Evolutionary conservation across 305 asterid genomes (phyloP).

Genomic region (Fraxinus xanthoxyloides): DNA sequence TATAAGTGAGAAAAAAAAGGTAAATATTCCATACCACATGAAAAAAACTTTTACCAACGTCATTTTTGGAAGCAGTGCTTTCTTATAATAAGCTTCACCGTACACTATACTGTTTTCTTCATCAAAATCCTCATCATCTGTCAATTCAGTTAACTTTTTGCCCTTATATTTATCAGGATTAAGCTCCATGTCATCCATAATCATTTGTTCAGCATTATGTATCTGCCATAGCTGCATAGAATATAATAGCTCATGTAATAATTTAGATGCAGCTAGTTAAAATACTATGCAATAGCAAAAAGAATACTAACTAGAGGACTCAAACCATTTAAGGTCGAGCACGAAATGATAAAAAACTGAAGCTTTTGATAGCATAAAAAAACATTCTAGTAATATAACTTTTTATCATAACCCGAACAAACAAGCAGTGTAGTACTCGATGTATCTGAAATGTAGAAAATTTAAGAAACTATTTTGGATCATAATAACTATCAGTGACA

Average conservation of each 20-base stretch:
- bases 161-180: conserved; percentile 75
- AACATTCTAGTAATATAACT: neutral
- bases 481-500: neutral
- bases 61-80: conserved; percentile 53
- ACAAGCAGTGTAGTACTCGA: neutral
- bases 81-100: conserved; percentile 71
- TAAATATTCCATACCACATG: neutral
- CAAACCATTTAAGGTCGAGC: too few species aligned
- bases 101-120: conserved; percentile 63
- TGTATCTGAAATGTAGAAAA: neutral
- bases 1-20: conserved; percentile 19
- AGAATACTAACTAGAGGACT: conserved; percentile 11
- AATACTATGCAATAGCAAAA: conserved; percentile 3
- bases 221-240: conserved; percentile 79
- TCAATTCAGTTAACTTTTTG: conserved; percentile 60
- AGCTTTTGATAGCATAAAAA: neutral
- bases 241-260: conserved; percentile 5
- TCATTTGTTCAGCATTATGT: conserved; percentile 93
- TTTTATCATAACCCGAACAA: neutral
- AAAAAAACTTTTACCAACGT: conserved; percentile 49
- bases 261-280: conserved; percentile 6
- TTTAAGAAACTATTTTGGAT: neutral
- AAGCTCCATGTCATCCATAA: conserved; percentile 79
- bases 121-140: conserved; percentile 72
- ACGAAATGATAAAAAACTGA: neutral